phyloP scores from a whole-genome alignment of 1,139 yeast genomes.

The Yamadazyma triangularis region DNA sequence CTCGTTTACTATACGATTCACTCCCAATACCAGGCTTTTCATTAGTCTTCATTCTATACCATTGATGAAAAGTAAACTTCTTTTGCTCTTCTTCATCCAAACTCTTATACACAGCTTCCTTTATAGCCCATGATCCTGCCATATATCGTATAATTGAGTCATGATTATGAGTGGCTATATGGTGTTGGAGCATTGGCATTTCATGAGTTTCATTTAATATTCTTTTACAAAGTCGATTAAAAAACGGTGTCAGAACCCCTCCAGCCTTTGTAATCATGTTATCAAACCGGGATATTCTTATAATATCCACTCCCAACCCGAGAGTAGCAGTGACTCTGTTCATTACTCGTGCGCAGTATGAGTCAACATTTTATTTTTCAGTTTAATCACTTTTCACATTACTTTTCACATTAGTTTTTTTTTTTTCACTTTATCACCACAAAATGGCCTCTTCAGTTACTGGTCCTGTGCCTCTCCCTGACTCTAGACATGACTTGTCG shows the following conservation, averaged over 20 bases:
- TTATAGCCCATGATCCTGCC: slow-evolving; percentile 69
- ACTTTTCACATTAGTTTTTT: too few species aligned
- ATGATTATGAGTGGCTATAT: slow-evolving; percentile 10
- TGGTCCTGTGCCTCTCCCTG: slow-evolving; percentile 76
- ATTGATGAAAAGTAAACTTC: slow-evolving; percentile 51
- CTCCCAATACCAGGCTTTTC: slow-evolving; percentile 39
- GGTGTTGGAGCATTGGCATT: slow-evolving; percentile 28
- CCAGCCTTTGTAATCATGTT: slow-evolving; percentile 28
- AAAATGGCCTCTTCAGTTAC: slow-evolving; percentile 83
- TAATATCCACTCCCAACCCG: slow-evolving; percentile 66
- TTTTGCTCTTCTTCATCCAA: slow-evolving; percentile 47
- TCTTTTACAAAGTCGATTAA: slow-evolving; percentile 38
- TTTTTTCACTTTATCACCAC: neutral
- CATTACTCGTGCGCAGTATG: too few species aligned
- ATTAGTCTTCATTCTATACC: slow-evolving; percentile 46
- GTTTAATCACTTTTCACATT: too few species aligned
- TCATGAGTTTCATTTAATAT: slow-evolving; percentile 49
- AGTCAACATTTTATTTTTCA: too few species aligned
- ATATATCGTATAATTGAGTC: slow-evolving; percentile 30
- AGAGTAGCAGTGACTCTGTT: slow-evolving; percentile 12
- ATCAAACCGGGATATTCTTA: slow-evolving; percentile 47
- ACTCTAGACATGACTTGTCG: slow-evolving; percentile 68
- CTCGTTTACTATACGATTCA: slow-evolving; percentile 19
- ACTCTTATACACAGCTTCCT: slow-evolving; percentile 71
- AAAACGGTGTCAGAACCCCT: slow-evolving; percentile 20